These are phyloP conservation scores for Fraxinus platypoda DNA, from an alignment of 305 asterid genomes.

Conservation along the genomic window DNA sequence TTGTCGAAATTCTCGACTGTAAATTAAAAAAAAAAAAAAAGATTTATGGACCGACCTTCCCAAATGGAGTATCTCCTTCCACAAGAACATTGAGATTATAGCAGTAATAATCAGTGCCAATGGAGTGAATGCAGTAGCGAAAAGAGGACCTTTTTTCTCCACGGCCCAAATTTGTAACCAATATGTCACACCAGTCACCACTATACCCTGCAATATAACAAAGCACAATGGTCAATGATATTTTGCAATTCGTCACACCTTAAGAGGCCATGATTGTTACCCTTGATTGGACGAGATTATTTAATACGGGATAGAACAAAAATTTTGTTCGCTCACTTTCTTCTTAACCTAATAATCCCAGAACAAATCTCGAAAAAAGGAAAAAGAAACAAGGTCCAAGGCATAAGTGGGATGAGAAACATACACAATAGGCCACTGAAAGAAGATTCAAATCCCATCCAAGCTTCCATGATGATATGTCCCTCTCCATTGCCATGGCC, in stretches of 20 bases:
- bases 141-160: constrained; percentile 74
- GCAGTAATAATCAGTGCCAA: constrained; percentile 59
- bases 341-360: background rate
- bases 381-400: background rate
- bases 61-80: constrained; percentile 50
- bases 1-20: background rate
- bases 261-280: background rate
- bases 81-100: constrained; percentile 46
- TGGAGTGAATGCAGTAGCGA: constrained; percentile 57
- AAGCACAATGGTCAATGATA: background rate
- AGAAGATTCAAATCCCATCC: constrained; percentile 57
- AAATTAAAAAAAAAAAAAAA: background rate
- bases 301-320: background rate
- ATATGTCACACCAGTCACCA: constrained; percentile 56
- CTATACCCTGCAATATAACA: constrained; percentile 49
- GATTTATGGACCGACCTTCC: constrained; percentile 47
- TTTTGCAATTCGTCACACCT: background rate
- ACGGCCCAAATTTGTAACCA: constrained; percentile 64
- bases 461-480: constrained; percentile 60
- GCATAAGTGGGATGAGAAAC: constrained; percentile 16
- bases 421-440: constrained; percentile 65
- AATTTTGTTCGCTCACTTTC: background rate
- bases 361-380: background rate
- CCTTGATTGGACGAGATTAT: background rate
- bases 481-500: constrained; percentile 55